Percentiles rank a stretch among this genome's conserved stretches.
These are phyloP conservation scores for Boletus insuetus DNA, from an alignment of 768 basidiomycete genomes.

Conservation along the genomic window DNA sequence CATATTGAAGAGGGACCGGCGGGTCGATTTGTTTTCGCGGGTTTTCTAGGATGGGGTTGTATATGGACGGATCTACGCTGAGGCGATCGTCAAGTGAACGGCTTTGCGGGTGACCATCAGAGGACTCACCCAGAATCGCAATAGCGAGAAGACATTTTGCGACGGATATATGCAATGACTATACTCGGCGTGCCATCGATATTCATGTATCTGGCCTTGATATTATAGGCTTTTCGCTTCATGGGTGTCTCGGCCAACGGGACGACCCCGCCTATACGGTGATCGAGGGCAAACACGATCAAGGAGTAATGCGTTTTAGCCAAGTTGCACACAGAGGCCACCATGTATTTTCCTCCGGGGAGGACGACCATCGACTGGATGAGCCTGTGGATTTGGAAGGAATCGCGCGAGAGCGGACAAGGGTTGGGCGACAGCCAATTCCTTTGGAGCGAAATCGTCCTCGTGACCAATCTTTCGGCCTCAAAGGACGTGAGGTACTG, in stretches of 20 bases:
- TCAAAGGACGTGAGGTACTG: slow-evolving; percentile 35
- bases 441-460: slow-evolving; percentile 57
- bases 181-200: slow-evolving; percentile 46
- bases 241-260: slow-evolving; percentile 50
- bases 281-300: slow-evolving; percentile 55
- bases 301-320: slow-evolving; percentile 47
- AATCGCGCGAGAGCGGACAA: slow-evolving; percentile 23
- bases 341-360: slow-evolving; percentile 66
- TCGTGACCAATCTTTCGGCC: slow-evolving; percentile 56
- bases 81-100: slow-evolving; percentile 1
- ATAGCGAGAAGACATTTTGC: slow-evolving; percentile 29
- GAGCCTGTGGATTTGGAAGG: slow-evolving; percentile 32
- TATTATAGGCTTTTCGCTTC: slow-evolving; percentile 48
- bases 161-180: slow-evolving; percentile 51
- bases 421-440: slow-evolving; percentile 52
- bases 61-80: slow-evolving; percentile 32
- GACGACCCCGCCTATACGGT: slow-evolving; percentile 39
- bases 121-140: slow-evolving; percentile 16
- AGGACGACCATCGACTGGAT: slow-evolving; percentile 55
- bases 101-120: neutral
- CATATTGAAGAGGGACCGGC: slow-evolving; percentile 41
- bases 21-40: slow-evolving; percentile 41
- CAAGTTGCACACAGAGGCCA: slow-evolving; percentile 54
- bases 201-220: slow-evolving; percentile 61
- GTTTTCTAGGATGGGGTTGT: slow-evolving; percentile 31